Base-by-base conservation (phyloP, 176 grass and related monocot genomes). In the Carex littledalei region DNA sequence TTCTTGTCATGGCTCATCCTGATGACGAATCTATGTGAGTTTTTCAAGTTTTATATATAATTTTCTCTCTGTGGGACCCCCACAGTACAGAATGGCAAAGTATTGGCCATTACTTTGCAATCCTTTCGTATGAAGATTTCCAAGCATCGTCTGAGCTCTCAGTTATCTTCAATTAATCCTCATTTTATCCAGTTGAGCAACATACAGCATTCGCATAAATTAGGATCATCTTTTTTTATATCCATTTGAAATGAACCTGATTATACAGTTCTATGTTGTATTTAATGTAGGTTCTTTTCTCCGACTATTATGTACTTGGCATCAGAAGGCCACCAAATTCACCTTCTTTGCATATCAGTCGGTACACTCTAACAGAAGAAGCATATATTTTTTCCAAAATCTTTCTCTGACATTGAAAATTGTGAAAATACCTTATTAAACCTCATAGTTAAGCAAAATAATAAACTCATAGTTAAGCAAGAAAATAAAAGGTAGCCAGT, bases 21-120 rank as follows among this genome's bases (percentile, higher is more conserved):
- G 93, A 98, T 84, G 93, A 94, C 76, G 93, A 98, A 76, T 95
- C 95, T 69, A 98, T 98, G 95, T 95, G 90, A 37, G 74, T 10
- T 3, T 6, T 32, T 11, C 20, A 39, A 45, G 2, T 22, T 63
- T 63, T 53, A 16, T 76, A 26, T 72, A 49, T 77, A 50, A 45
- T 85, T 85, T 37, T 32, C 4, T 76, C 6, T 76, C 17, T 17
- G 53, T 77, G 5, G 4, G 17, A 71, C 14, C 20, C 15, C 13
- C 32, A 78, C 14, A 17, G 52, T 78, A 34, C 22, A 24, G 6
- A 32, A 2, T 32, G 14, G 49, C 13, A 56, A 32, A 78, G 6
- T 78, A 31, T 5, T 78, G 24, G 50, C 17, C 18, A 56, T 78
- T 56, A 18, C 3, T 56, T 50, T 56, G 47, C 6, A 16, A 77